Base-by-base conservation (phyloP, 805 yeast species). In the Candida mattraensis region DNA sequence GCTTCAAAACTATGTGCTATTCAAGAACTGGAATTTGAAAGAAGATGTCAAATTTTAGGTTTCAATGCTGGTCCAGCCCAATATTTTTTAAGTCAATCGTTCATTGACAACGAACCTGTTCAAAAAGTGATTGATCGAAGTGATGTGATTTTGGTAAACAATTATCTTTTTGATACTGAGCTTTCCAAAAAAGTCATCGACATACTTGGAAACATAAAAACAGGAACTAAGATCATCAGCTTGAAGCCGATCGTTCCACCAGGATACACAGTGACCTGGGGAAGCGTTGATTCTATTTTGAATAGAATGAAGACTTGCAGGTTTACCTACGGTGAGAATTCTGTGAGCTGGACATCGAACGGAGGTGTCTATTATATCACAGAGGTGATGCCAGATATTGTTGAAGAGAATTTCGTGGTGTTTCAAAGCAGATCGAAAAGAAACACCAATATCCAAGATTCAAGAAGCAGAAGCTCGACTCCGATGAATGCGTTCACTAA, bases 291-390 rank as follows among this genome's bases (percentile, higher is more conserved):
- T 12, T 70, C 78, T 22, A 72, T 86, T 10, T 63, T 87, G 44
- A 87, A 81, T 52, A 69, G 80, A 49, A 66, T 87, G 37, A 65
- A 65, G 26, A 87, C 86, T 4, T 76, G 76, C 37, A 76, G 74
- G 47, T 77, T 67, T 44, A 72, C 74, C 52, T 81, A 87, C 46
- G 80, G 75, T 12, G 73, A 75, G 35, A 77, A 80, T 37, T 76
- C 88, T 27, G 96, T 89, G 7, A 83, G 94, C 30, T 88, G 97
- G 97, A 87, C 96, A 0, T 79, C 81, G 5, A 87, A 84, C 30
- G 87, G 87, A 36, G 86, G 85, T 1, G 78, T 76, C 7, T 88
- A 85, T 59, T 89, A 75, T 57, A 76, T 89, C 6, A 76, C 93
- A 11, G 80, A 87, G 7, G 85, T 86, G 7, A 54, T 56, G 56